A percentile compares a stretch with the other conserved stretches of the same genome.
Conservation (phyloP, 2,329 filamentous ascomycete species). For the Diaporthe sp. region DNA sequence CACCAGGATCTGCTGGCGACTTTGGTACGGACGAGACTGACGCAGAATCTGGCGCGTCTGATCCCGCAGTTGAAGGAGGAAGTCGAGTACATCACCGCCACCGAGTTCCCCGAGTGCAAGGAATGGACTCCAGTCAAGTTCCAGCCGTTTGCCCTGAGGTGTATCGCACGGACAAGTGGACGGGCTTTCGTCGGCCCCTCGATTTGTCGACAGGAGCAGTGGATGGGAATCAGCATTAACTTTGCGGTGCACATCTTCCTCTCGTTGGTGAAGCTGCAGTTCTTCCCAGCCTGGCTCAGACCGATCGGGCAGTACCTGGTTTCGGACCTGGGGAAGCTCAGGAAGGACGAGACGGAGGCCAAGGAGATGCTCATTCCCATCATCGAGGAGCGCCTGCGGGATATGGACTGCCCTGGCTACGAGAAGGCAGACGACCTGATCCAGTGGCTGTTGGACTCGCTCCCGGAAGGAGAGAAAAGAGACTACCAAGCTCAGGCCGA, state of each 20-base stretch:
- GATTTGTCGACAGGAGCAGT: slow-evolving; percentile 66
- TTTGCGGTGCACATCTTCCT: slow-evolving; percentile 65
- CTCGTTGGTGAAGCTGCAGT: slow-evolving; percentile 63
- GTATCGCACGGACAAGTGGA: slow-evolving; percentile 67
- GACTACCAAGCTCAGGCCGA: slow-evolving; percentile 57
- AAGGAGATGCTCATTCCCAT: slow-evolving; percentile 60
- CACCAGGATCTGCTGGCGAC: slow-evolving; percentile 61
- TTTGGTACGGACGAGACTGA: slow-evolving; percentile 61
- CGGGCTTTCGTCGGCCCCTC: slow-evolving; percentile 65
- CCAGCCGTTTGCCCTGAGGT: slow-evolving; percentile 65
- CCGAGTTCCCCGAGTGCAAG: slow-evolving; percentile 64
- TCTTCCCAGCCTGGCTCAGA: slow-evolving; percentile 65
- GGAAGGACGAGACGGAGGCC: slow-evolving; percentile 58
- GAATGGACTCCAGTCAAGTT: slow-evolving; percentile 70
- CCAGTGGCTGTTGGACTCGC: slow-evolving; percentile 60
- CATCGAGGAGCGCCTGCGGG: slow-evolving; percentile 60
- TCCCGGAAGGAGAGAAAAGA: slow-evolving; percentile 55
- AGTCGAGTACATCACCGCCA: slow-evolving; percentile 60
- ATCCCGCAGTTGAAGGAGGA: slow-evolving; percentile 62
- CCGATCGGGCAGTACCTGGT: slow-evolving; percentile 62
- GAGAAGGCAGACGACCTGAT: slow-evolving; percentile 59
- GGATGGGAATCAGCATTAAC: slow-evolving; percentile 67
- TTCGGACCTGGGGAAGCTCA: slow-evolving; percentile 61
- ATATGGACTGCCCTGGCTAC: slow-evolving; percentile 54
- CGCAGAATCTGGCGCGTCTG: slow-evolving; percentile 62